These are phyloP conservation scores for Aspergillus bridgeri DNA, from an alignment of 495 filamentous ascomycete genomes.

Conservation along the genomic window DNA sequence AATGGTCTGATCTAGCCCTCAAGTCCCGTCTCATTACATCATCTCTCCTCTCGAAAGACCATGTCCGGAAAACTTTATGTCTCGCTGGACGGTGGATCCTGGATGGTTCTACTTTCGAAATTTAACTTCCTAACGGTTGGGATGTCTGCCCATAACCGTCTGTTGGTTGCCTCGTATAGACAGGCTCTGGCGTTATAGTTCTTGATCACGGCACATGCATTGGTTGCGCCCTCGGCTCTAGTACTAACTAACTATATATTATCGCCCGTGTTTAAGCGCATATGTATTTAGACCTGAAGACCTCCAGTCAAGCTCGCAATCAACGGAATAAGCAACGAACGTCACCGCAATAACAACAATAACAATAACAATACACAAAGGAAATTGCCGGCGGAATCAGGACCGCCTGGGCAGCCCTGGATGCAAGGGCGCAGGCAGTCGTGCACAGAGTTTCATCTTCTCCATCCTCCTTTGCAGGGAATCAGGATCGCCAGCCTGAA, in stretches of 20 bases:
- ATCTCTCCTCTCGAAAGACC: not conserved
- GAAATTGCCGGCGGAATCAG: not conserved
- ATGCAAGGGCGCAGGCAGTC: not conserved
- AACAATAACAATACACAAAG: not conserved
- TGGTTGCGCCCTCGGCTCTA: not conserved
- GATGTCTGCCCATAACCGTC: not conserved
- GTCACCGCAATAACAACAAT: too few relatives aligned
- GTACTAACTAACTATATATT: too few relatives aligned
- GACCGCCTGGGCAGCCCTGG: too few relatives aligned
- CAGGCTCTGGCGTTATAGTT: not conserved
- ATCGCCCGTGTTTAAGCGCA: not conserved
- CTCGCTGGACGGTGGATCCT: too few relatives aligned
- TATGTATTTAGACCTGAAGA: too few relatives aligned
- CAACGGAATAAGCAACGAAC: too few relatives aligned
- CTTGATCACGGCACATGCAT: not conserved
- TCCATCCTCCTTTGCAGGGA: not conserved
- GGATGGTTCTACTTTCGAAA: too few relatives aligned
- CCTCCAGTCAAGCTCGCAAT: too few relatives aligned
- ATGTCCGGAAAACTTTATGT: not conserved
- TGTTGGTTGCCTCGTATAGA: not conserved
- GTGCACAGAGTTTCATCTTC: not conserved
- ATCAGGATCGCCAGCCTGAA: not conserved
- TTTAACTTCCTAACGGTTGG: not conserved
- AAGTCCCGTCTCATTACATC: not conserved
- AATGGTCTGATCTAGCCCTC: not conserved